Evolutionary conservation across 257 asterid species (phyloP).

Genomic region (Nyctanthes arbortristis): DNA sequence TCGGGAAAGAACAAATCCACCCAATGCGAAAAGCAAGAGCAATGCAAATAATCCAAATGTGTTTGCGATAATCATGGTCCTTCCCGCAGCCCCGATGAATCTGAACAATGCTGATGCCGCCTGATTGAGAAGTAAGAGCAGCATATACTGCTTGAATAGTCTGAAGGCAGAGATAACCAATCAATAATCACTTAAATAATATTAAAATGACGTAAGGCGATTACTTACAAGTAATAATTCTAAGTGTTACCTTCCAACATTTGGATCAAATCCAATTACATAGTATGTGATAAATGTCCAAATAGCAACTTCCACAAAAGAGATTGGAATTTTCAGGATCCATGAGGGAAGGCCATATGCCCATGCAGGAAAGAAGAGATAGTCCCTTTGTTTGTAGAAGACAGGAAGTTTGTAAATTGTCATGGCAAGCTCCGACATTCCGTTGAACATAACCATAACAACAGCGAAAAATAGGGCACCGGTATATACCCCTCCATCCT

Average conservation of each 20-base stretch:
- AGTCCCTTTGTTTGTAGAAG: conserved; percentile 65
- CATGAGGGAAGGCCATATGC: conserved; percentile 64
- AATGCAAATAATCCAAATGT: conserved; percentile 61
- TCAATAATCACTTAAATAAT: background rate
- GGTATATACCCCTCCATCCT: conserved; percentile 49
- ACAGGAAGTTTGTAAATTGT: conserved; percentile 63
- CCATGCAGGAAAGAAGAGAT: conserved; percentile 64
- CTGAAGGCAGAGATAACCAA: conserved; percentile 27
- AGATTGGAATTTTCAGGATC: conserved; percentile 55
- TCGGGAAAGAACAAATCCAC: conserved; percentile 69
- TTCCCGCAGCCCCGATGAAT: conserved; percentile 58
- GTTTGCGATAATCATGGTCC: conserved; percentile 64
- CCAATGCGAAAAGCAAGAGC: conserved; percentile 57
- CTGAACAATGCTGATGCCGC: conserved; percentile 56
- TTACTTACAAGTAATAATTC: background rate
- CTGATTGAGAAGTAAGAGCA: conserved; percentile 45
- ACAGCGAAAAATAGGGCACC: conserved; percentile 56
- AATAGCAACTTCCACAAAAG: conserved; percentile 52
- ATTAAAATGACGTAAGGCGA: background rate
- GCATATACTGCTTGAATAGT: conserved; percentile 51
- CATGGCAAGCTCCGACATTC: conserved; percentile 56
- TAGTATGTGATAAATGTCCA: conserved; percentile 64
- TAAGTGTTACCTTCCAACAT: conserved; percentile 47
- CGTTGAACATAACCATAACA: conserved; percentile 55
- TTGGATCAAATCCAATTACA: conserved; percentile 71